These are phyloP conservation scores for Diplodia sapinea DNA, from an alignment of 2,329 filamentous ascomycete genomes.

Conservation along the genomic window DNA sequence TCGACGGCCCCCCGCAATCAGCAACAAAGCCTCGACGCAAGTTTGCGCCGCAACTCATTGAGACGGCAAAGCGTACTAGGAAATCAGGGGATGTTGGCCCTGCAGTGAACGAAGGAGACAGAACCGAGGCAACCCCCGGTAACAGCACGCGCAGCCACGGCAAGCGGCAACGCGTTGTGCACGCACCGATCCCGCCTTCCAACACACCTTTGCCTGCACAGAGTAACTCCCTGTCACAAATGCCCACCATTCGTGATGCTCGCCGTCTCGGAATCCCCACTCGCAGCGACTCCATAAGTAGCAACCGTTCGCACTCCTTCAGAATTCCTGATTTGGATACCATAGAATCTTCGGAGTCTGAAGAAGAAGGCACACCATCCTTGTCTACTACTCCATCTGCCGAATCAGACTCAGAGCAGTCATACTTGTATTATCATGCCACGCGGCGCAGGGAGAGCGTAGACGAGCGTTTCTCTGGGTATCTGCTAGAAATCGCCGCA, in stretches of 20 bases:
- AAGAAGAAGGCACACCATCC: slow-evolving; percentile 55
- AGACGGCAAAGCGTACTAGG: slow-evolving; percentile 75
- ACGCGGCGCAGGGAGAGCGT: slow-evolving; percentile 68
- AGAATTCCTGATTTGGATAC: slow-evolving; percentile 65
- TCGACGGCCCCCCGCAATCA: slow-evolving; percentile 32
- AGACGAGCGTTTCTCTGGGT: slow-evolving; percentile 76
- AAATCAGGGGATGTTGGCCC: slow-evolving; percentile 69
- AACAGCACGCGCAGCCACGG: slow-evolving; percentile 36
- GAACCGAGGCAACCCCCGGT: slow-evolving; percentile 71
- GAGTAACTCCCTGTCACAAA: slow-evolving; percentile 40
- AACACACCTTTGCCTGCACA: slow-evolving; percentile 39
- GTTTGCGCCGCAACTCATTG: slow-evolving; percentile 81
- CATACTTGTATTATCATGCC: slow-evolving; percentile 57
- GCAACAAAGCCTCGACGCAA: slow-evolving; percentile 48
- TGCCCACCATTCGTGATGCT: slow-evolving; percentile 46
- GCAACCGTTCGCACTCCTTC: slow-evolving; percentile 60
- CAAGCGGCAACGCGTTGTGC: slow-evolving; percentile 53
- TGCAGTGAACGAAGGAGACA: slow-evolving; percentile 68
- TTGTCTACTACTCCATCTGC: slow-evolving; percentile 53
- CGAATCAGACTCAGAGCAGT: slow-evolving; percentile 53
- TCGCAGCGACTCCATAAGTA: slow-evolving; percentile 43
- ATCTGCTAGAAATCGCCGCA: slow-evolving; percentile 79
- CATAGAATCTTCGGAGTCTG: slow-evolving; percentile 66
- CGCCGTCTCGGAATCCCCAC: slow-evolving; percentile 43
- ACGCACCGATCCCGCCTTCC: slow-evolving; percentile 57